Conservation (phyloP, 2,329 filamentous ascomycete genomes). For the Chaetomiaceae sp. region DNA sequence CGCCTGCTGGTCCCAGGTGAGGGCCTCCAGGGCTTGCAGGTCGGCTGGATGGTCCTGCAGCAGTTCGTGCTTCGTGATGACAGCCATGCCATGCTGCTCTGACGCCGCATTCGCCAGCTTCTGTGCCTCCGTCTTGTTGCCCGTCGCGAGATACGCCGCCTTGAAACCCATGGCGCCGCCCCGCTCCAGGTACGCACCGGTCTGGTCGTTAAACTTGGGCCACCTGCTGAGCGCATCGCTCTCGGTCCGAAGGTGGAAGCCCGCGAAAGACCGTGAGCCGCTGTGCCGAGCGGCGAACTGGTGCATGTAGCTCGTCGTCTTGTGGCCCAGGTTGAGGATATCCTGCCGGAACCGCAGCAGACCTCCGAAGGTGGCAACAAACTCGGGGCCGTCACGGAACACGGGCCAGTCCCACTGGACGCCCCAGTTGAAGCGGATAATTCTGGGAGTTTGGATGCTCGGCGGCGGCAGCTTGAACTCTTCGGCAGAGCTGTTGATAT, state of each 20-base stretch:
- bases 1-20: slow-evolving; percentile 44
- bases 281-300: slow-evolving; percentile 26
- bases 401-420: slow-evolving; percentile 45
- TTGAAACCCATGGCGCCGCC: slow-evolving; percentile 32
- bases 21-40: slow-evolving; percentile 32
- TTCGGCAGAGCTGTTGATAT: slow-evolving; percentile 31
- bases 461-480: slow-evolving; percentile 21
- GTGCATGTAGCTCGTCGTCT: slow-evolving; percentile 35
- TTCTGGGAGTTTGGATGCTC: slow-evolving; percentile 31
- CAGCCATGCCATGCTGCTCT: slow-evolving; percentile 31
- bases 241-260: slow-evolving; percentile 46
- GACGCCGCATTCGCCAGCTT: slow-evolving; percentile 35
- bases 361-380: slow-evolving; percentile 41
- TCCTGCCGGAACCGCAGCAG: slow-evolving; percentile 40
- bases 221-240: slow-evolving; percentile 43
- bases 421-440: slow-evolving; percentile 41
- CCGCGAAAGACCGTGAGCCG: slow-evolving; percentile 32
- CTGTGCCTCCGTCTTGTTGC: slow-evolving; percentile 39
- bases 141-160: slow-evolving; percentile 43
- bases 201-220: slow-evolving; percentile 42
- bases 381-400: slow-evolving; percentile 44
- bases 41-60: slow-evolving; percentile 29
- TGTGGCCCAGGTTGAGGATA: slow-evolving; percentile 38
- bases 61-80: slow-evolving; percentile 38
- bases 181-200: slow-evolving; percentile 36